phyloP scores from a whole-genome alignment of 305 asterid species.

The Fraxinus greggii region DNA sequence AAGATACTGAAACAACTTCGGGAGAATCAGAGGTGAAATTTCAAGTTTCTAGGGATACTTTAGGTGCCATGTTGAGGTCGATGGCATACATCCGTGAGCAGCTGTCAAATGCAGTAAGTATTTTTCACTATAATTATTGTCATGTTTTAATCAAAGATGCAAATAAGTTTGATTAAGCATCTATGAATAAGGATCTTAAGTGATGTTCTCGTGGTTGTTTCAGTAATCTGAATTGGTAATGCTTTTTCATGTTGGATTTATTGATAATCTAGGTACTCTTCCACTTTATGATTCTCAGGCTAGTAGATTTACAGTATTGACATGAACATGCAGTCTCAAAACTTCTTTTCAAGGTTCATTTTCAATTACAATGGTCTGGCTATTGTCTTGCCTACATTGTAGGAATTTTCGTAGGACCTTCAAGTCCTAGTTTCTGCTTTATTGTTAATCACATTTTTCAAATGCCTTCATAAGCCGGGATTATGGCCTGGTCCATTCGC shows the following conservation, averaged over 20 bases:
- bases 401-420: neutral
- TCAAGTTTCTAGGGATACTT: slow-evolving; percentile 81
- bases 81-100: slow-evolving; percentile 90
- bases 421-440: neutral
- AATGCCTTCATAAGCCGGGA: neutral
- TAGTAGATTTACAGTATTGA: neutral
- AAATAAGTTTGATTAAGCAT: neutral
- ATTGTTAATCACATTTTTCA: neutral
- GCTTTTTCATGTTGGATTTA: neutral
- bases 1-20: slow-evolving; percentile 64
- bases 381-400: neutral
- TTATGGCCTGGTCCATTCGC: neutral
- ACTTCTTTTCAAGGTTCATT: neutral
- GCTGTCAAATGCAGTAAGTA: slow-evolving; percentile 64
- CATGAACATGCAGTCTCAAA: neutral
- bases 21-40: slow-evolving; percentile 84
- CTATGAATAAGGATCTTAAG: neutral
- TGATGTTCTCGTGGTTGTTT: neutral
- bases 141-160: neutral
- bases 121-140: slow-evolving; percentile 17
- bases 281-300: slow-evolving; percentile 1
- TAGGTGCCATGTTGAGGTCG: slow-evolving; percentile 90
- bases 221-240: neutral
- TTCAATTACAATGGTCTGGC: neutral
- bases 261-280: neutral